Evolutionary conservation across 1,139 yeast genomes (phyloP), one percentile per base, ranked within the genome.

Genomic region (Yamadazyma sp.): DNA sequence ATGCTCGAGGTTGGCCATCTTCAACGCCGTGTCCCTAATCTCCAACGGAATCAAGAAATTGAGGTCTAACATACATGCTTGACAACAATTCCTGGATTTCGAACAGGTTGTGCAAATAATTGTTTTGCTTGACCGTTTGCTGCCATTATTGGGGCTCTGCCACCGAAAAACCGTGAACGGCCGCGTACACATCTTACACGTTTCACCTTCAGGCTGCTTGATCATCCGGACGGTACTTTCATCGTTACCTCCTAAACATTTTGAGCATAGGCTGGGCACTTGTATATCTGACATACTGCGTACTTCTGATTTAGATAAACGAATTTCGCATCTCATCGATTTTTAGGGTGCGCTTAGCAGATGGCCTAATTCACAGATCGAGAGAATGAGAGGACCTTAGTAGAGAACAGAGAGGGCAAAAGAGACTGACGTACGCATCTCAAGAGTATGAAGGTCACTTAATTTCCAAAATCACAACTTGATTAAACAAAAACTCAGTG

Each of bases 121-220:
- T 5, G 87, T 81, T 50, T 73, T 77, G 43, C 70, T 70, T 37
- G 71, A 55, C 42, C 69, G 64, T 33, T 56, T 58, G 3, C 68
- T 57, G 30, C 69, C 63, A 7, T 62, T 55, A 8, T 68, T 62
- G 8, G 22, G 8, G 2, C 40, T 29, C 37, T 75, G 75, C 95
- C 96, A 88, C 46, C 85, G 73, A 56, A 79, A 89, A 4, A 84
- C 82, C 0, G 91, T 82, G 65, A 84, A 91, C 0, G 96, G 91
- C 35, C 95, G 66, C 0, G 95, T 84, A 54, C 98, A 91, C 15
- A 86, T 67, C 53, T 79, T 80, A 54, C 92, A 84, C 54, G 85
- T 86, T 12, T 78, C 85, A 1, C 96, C 97, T 38, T 75, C 66
- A n/a, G 65, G 64, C 42, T 85, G 92, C 48, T 86, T 74, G 5